Base-by-base conservation (phyloP, 805 yeast species). In the Limtongozyma cylindracea region DNA sequence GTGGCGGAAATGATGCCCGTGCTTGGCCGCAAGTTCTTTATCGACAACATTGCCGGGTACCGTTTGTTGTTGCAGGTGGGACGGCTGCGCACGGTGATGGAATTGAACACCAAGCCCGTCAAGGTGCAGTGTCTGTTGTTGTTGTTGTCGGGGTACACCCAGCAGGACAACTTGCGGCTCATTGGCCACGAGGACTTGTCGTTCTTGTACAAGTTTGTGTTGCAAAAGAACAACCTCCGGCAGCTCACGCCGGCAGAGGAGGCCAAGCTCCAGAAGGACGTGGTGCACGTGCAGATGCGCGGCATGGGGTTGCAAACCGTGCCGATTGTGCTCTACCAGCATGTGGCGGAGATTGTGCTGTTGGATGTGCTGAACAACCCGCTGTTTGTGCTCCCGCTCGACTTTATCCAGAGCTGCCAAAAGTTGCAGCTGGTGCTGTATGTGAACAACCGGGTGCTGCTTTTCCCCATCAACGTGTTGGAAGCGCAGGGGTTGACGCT, bases 341-440 rank as follows among this genome's bases (percentile, higher is more conserved):
- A 65, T 27, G 74, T 92, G 1, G 60, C 69, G 25, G 84, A 76
- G 29, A 77, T 82, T 26, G 73, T 72, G 32, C 56, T 68, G 28
- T 51, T 82, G 28, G 84, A 82, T 41, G 77, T 78, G 6, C 72
- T 91, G 2, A 64, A 71, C 29, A 82, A 82, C 38, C 91, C 93
- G 4, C 72, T 91, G 10, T 69, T 84, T 23, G 63, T 67, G 27
- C 49, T 82, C 16, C 91, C 95, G 0, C 47, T 64, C 24, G 93
- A 80, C 37, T 82, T 82, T 38, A 66, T 82, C 34, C 91, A 78
- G 38, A 61, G 71, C 12, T 76, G 91, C 31, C 58, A 64, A 19
- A 74, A 74, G 34, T 50, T 80, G 34, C 55, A 60, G 13, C 59
- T 61, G 23, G 52, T 80, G 28, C 56, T 65, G 25, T 76, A 68